These are phyloP conservation scores for Neurospora sp. DNA, from an alignment of 495 filamentous ascomycete species.

Conservation along the genomic window DNA sequence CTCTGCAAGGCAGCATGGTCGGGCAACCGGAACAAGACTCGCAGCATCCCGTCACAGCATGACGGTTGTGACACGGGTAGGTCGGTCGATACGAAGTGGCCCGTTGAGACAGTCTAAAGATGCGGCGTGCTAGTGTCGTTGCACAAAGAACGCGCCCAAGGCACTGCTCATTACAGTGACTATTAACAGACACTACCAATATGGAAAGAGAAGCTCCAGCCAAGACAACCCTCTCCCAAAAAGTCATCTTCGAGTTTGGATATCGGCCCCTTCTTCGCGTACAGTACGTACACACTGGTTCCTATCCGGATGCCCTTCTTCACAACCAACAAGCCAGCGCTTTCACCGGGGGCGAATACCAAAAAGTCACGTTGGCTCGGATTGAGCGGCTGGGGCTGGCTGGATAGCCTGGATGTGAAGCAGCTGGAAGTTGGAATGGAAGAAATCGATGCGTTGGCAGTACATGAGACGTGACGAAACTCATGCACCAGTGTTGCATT, in stretches of 20 bases:
- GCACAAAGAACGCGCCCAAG: background rate
- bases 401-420: slow-evolving; percentile 1
- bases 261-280: background rate
- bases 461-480: slow-evolving; percentile 25
- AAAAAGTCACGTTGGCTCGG: slow-evolving; percentile 7
- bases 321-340: background rate
- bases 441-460: slow-evolving; percentile 19
- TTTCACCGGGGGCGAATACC: background rate
- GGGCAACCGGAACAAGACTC: background rate
- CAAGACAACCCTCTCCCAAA: slow-evolving; percentile 4
- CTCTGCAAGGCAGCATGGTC: background rate
- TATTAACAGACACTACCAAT: slow-evolving; percentile 3
- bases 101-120: slow-evolving; percentile 3
- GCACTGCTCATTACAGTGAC: background rate
- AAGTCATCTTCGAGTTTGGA: background rate
- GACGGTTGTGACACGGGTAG: background rate
- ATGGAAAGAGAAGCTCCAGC: background rate
- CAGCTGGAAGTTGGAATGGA: slow-evolving; percentile 4
- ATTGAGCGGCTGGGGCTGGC: slow-evolving; percentile 26
- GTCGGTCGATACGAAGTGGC: slow-evolving; percentile 2
- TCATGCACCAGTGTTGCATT: background rate
- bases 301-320: background rate
- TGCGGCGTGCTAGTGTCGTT: slow-evolving; percentile 1
- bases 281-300: background rate
- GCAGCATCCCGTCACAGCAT: background rate